phyloP scores from a whole-genome alignment of 805 yeast species.

The Kluyveromyces wickerhamii region DNA sequence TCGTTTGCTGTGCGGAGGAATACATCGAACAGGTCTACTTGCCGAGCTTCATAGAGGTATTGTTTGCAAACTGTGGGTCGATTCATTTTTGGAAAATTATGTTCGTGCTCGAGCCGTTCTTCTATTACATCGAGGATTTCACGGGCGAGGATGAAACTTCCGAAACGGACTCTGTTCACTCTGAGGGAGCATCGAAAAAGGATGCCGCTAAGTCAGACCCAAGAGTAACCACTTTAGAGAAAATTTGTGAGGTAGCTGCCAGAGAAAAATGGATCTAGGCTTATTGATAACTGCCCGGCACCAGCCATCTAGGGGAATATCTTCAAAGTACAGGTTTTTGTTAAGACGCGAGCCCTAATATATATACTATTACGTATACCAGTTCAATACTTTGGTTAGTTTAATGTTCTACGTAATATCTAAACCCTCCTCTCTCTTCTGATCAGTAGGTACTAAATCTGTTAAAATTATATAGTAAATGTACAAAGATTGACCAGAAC shows the following conservation, averaged over 20 bases:
- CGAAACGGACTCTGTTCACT: slow-evolving; percentile 6
- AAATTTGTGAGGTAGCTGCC: slow-evolving; percentile 31
- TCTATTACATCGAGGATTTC: slow-evolving; percentile 30
- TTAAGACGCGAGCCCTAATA: too few relatives aligned
- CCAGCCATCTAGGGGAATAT: too few relatives aligned
- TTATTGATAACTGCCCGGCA: too few relatives aligned
- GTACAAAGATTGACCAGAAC: too few relatives aligned
- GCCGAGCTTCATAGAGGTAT: slow-evolving; percentile 26
- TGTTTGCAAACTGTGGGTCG: slow-evolving; percentile 26
- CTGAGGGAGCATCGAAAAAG: slow-evolving; percentile 7
- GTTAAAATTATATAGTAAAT: too few relatives aligned
- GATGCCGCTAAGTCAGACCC: slow-evolving; percentile 27
- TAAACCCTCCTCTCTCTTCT: too few relatives aligned
- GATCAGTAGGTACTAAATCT: too few relatives aligned
- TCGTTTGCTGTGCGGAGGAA: slow-evolving; percentile 32
- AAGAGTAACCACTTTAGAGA: slow-evolving; percentile 29
- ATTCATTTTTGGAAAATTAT: slow-evolving; percentile 28
- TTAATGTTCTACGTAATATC: too few relatives aligned
- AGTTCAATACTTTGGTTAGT: too few relatives aligned
- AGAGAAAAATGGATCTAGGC: slow-evolving; percentile 29
- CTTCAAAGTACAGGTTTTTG: too few relatives aligned
- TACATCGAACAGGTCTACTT: slow-evolving; percentile 29
- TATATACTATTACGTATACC: too few relatives aligned
- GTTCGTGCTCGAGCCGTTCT: slow-evolving; percentile 31
- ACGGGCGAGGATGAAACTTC: slow-evolving; percentile 21